A percentile compares a stretch with the other conserved stretches of the same genome.
These are phyloP conservation scores for Elsinoe fawcettii DNA, from an alignment of 2,329 filamentous ascomycete genomes.

Conservation along the genomic window DNA sequence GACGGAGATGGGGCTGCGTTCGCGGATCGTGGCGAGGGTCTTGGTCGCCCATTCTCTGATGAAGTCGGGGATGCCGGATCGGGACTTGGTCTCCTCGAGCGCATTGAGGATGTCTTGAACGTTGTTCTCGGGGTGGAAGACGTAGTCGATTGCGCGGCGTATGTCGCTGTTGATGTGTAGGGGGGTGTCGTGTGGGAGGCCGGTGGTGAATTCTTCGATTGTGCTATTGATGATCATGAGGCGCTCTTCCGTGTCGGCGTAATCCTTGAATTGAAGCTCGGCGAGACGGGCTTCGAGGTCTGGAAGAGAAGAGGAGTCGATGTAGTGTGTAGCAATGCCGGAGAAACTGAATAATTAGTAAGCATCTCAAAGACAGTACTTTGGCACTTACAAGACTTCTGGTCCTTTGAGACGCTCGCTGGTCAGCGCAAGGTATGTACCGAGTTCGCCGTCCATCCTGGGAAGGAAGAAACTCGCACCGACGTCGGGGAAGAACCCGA, in stretches of 20 bases:
- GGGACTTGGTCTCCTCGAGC: conserved; percentile 42
- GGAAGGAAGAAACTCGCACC: conserved; percentile 94
- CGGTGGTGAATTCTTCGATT: conserved; percentile 84
- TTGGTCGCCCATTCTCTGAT: conserved; percentile 68
- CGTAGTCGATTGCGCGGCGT: conserved; percentile 72
- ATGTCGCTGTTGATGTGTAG: conserved; percentile 55
- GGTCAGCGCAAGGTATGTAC: conserved; percentile 89
- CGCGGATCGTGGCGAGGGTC: conserved; percentile 65
- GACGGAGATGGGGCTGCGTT: conserved; percentile 78
- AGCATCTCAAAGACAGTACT: neutral
- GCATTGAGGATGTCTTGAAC: conserved; percentile 64
- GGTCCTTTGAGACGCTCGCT: conserved; percentile 74
- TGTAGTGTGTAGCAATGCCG: conserved; percentile 89
- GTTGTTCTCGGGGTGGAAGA: conserved; percentile 41
- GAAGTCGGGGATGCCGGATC: conserved; percentile 38
- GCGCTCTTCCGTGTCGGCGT: conserved; percentile 54
- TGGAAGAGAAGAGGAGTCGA: conserved; percentile 81
- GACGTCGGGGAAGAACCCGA: conserved; percentile 98
- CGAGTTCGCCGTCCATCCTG: conserved; percentile 74
- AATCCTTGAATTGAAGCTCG: conserved; percentile 82
- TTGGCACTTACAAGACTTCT: conserved; percentile 56
- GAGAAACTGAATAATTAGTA: conserved; percentile 47
- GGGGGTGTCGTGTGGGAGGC: conserved; percentile 67
- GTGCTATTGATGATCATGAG: conserved; percentile 71
- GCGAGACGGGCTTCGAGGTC: conserved; percentile 76